A percentile compares a stretch with the other conserved stretches of the same genome.
These are phyloP conservation scores for Mycena citricolor DNA, from an alignment of 1,284 basidiomycete species.

Conservation along the genomic window DNA sequence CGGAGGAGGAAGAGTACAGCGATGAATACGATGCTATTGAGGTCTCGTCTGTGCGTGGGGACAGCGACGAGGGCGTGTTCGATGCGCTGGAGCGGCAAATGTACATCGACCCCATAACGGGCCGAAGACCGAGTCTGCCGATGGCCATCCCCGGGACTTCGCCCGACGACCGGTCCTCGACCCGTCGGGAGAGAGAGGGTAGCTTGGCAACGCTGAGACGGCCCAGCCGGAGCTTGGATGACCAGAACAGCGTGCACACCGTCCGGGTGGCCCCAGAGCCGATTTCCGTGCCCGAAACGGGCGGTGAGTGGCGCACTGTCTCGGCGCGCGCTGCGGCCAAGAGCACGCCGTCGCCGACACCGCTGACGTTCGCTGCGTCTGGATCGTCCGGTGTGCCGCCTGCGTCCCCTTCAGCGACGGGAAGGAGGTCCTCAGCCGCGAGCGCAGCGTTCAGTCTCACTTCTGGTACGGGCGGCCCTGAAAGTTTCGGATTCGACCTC, in stretches of 20 bases:
- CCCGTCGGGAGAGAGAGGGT: conserved; percentile 14
- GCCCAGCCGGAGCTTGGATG: conserved; percentile 21
- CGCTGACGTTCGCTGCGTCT: conserved; percentile 21
- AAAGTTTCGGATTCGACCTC: conserved; percentile 31
- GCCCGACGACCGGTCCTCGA: not conserved
- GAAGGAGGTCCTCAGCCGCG: no score
- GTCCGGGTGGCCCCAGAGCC: conserved; percentile 25
- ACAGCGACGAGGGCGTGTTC: conserved; percentile 12
- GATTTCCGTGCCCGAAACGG: conserved; percentile 44
- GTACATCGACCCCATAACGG: conserved; percentile 15
- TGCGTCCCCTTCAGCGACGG: no score
- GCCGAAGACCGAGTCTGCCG: conserved; percentile 15
- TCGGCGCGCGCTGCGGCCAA: conserved; percentile 26
- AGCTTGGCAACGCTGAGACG: conserved; percentile 25
- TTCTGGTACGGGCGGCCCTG: conserved; percentile 8
- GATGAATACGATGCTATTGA: conserved; percentile 18
- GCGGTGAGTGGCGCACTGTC: conserved; percentile 45
- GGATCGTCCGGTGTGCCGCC: no score
- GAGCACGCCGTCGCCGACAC: conserved; percentile 21
- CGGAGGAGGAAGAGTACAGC: conserved; percentile 17
- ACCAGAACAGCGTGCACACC: conserved; percentile 12
- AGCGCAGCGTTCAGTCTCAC: no score
- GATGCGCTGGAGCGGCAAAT: conserved; percentile 24
- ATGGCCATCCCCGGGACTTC: conserved; percentile 16
- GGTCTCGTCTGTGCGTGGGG: conserved; percentile 15